Conservation (phyloP, 139 green algal genomes). For the Gonium pectorale region DNA sequence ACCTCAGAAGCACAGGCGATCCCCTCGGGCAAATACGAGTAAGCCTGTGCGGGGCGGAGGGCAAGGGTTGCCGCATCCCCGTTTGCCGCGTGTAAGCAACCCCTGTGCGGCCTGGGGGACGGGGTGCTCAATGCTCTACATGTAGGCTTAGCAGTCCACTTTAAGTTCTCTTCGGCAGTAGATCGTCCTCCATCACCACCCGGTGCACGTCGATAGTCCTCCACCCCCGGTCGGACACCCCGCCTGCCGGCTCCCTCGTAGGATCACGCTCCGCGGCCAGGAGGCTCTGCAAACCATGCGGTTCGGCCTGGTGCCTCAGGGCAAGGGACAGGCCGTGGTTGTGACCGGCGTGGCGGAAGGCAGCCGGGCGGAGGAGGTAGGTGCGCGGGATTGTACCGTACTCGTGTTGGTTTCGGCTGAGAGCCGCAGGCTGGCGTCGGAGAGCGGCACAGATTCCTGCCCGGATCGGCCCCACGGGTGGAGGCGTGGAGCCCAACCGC, state of each 20-base stretch:
- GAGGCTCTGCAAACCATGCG: conserved; percentile 18
- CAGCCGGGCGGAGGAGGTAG: conserved; percentile 31
- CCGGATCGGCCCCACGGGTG: not conserved
- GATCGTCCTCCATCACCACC: no score
- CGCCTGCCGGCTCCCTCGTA: not conserved
- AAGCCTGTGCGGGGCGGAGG: not conserved
- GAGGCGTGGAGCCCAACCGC: not conserved
- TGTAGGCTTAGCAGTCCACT: not conserved
- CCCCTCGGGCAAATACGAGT: not conserved
- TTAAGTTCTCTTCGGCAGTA: no score
- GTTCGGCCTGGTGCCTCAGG: conserved; percentile 31
- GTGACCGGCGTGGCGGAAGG: conserved; percentile 42
- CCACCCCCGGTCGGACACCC: no score
- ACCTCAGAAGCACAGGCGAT: not conserved
- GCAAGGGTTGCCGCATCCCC: not conserved
- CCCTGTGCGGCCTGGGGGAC: not conserved
- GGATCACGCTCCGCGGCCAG: conserved; percentile 8
- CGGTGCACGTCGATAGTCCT: not conserved
- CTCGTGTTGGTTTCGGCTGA: not conserved
- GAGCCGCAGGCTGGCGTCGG: not conserved
- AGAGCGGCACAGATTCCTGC: not conserved
- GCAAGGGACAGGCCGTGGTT: conserved; percentile 40
- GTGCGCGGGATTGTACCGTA: not conserved
- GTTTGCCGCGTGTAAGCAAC: no score
- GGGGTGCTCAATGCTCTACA: not conserved